phyloP scores from a whole-genome alignment of 1,284 basidiomycete genomes.

The Phlebopus sp. region DNA sequence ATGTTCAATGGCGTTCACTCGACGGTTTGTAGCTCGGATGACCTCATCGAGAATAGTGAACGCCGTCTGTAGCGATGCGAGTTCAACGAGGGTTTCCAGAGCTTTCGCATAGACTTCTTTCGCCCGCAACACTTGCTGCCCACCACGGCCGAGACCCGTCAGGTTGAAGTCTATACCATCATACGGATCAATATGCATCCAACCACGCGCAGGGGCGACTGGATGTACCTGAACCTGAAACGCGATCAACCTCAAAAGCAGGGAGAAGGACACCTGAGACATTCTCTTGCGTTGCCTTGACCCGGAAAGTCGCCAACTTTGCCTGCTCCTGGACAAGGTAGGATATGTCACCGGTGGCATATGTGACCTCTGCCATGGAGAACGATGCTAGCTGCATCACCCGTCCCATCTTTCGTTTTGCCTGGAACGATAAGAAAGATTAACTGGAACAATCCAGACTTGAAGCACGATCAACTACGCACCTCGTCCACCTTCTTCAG shows the following conservation, averaged over 20 bases:
- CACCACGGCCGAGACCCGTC: slow-evolving; percentile 96
- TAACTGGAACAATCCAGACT: background rate
- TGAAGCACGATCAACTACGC: slow-evolving; percentile 24
- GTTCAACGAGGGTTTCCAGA: slow-evolving; percentile 93
- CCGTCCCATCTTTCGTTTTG: slow-evolving; percentile 98
- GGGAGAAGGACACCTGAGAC: slow-evolving; percentile 98
- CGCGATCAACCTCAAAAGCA: slow-evolving; percentile 89
- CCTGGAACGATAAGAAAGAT: slow-evolving; percentile 46
- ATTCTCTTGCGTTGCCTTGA: slow-evolving; percentile 96
- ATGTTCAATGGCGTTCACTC: slow-evolving; percentile 99
- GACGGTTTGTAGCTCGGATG: slow-evolving; percentile 95
- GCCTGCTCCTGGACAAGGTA: slow-evolving; percentile 93
- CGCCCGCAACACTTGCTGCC: slow-evolving; percentile 92
- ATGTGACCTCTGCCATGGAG: slow-evolving; percentile 97
- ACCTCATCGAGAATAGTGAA: slow-evolving; percentile 99
- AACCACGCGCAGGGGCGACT: background rate
- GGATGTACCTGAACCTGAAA: slow-evolving; percentile 68
- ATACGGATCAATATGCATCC: background rate
- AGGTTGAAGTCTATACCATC: slow-evolving; percentile 82
- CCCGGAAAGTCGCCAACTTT: slow-evolving; percentile 89
- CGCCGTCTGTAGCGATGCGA: slow-evolving; percentile 95
- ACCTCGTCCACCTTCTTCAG: slow-evolving; percentile 93
- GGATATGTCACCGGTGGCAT: slow-evolving; percentile 95
- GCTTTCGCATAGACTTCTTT: slow-evolving; percentile 98
- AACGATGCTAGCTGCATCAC: slow-evolving; percentile 99